Base-by-base conservation (phyloP, 257 asterid species). In the Leptodermis oblonga region DNA sequence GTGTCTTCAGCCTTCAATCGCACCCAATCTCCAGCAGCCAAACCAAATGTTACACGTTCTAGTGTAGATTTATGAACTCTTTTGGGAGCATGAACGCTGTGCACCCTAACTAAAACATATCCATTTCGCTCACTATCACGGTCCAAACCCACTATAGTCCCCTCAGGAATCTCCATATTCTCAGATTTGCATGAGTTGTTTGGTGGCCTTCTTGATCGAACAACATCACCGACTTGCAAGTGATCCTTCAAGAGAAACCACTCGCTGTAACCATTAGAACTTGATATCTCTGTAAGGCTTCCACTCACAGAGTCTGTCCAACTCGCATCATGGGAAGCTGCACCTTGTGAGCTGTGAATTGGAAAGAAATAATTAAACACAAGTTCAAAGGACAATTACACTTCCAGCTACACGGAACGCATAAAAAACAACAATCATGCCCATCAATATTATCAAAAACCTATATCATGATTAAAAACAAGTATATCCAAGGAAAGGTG, bases 1-100 rank as follows among this genome's bases (percentile, higher is more conserved):
- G 81, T 86, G 60, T 77, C 81, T 60, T 86, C 89, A 55, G 77
- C 74, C 80, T 81, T 86, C 71, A 90, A 65, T 14, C 90, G 82
- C 30, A 92, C 90, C 98, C 97, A 92, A 76, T 92, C 92, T 20
- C 98, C 98, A 2, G 85, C 85, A 37, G 91, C 86, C 79, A 90
- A 79, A 33, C 96, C 95, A 73, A 77, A 86, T 1, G 88, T 88
- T 72, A 90, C 91, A 53, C 98, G 84, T 73, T 92, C 97, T 45
- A 92, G 61, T 25, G 90, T 80, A 13, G 87, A 85, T 43, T 71
- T 84, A 23, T 84, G 86, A 53, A 83, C 90, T 43, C 90, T 81
- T 42, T 90, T 54, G 2, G 96, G 98, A 67, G 84, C 90, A 64
- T 88, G 96, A 52, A 85, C 75, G 22, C 92, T 92, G 13, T 78